A percentile compares a stretch with the other conserved stretches of the same genome.
These are phyloP conservation scores for Colletotrichum neosansevieriae DNA, from an alignment of 2,329 filamentous ascomycete genomes.

Conservation along the genomic window DNA sequence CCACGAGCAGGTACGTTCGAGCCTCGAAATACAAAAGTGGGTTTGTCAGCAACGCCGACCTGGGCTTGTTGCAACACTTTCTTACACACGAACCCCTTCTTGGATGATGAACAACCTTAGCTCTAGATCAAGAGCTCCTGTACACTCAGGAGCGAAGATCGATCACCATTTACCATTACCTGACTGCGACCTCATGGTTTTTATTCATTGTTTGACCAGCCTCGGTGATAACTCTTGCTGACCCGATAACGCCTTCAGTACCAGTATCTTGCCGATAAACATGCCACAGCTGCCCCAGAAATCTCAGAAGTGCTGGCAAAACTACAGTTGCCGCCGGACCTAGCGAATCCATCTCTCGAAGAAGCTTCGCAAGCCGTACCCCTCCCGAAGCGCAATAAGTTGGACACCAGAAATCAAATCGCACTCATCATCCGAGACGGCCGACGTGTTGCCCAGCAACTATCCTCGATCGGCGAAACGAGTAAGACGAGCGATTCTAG, in stretches of 20 bases:
- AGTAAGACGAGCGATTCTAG: constrained; percentile 65
- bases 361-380: constrained; percentile 64
- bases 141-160: constrained; percentile 66
- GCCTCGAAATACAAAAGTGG: constrained; percentile 24
- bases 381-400: constrained; percentile 61
- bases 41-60: constrained; percentile 38
- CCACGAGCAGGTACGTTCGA: constrained; percentile 71
- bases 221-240: constrained; percentile 37
- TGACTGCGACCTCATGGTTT: constrained; percentile 48
- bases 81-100: constrained; percentile 34
- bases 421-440: constrained; percentile 75
- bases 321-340: constrained; percentile 72
- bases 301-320: constrained; percentile 76
- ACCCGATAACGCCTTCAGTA: constrained; percentile 58
- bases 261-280: constrained; percentile 74
- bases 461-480: constrained; percentile 61
- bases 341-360: constrained; percentile 60
- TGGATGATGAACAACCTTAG: constrained; percentile 69
- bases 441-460: constrained; percentile 67
- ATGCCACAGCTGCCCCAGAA: constrained; percentile 73
- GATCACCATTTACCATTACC: constrained; percentile 63
- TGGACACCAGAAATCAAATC: constrained; percentile 67
- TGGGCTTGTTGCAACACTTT: constrained; percentile 21
- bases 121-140: constrained; percentile 85
- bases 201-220: constrained; percentile 30